These are phyloP conservation scores for Pharnaceum exiguum DNA, from an alignment of 148 eudicot genomes.

Conservation along the genomic window DNA sequence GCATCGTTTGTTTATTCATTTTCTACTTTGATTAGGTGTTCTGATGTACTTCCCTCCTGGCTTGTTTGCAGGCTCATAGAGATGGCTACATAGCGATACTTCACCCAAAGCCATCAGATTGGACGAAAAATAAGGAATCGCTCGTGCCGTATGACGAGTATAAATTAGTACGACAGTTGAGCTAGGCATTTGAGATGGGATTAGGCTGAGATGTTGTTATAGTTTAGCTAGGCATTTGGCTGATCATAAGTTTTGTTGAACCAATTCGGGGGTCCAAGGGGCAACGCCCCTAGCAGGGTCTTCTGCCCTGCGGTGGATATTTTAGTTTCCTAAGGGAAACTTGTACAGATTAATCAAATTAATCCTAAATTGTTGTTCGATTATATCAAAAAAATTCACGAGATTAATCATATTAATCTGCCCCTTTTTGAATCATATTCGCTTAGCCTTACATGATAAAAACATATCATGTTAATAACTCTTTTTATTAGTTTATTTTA, in stretches of 20 bases:
- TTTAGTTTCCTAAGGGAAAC: too few species aligned
- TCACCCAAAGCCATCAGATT: conserved; percentile 83
- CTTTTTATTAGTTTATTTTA: too few species aligned
- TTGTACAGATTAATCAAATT: too few species aligned
- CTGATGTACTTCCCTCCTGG: background rate
- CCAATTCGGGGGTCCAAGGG: conserved; percentile 2
- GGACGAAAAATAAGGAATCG: conserved; percentile 68
- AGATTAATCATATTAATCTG: too few species aligned
- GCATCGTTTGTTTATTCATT: background rate
- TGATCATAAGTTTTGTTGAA: background rate
- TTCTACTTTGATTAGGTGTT: background rate
- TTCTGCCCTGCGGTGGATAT: too few species aligned
- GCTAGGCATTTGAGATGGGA: conserved; percentile 18
- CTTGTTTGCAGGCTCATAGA: conserved; percentile 64
- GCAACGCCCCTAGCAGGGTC: conserved; percentile 4
- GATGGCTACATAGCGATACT: conserved; percentile 88
- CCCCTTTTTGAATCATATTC: too few species aligned
- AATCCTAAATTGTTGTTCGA: too few species aligned
- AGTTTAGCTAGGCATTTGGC: background rate
- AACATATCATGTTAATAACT: too few species aligned
- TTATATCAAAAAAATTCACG: too few species aligned
- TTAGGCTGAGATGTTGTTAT: too few species aligned
- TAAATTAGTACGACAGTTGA: conserved; percentile 42
- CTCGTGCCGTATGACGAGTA: conserved; percentile 57
- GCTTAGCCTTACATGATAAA: too few species aligned